Evolutionary conservation across 192 early-diverging fungal genomes (phyloP).

Genomic region (Coemansia sp.): DNA sequence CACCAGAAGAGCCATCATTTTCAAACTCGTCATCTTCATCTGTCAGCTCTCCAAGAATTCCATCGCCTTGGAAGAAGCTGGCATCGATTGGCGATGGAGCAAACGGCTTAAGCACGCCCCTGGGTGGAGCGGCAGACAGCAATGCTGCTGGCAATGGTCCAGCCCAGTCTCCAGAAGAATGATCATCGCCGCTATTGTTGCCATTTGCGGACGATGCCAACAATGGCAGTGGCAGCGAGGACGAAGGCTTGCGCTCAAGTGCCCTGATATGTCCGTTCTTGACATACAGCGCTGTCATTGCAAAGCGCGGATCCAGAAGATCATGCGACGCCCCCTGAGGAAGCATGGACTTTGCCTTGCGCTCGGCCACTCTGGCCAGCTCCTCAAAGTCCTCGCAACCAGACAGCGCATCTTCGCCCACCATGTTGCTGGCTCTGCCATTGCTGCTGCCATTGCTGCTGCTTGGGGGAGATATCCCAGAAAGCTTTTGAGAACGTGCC

Average conservation of each 20-base stretch:
- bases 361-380: constrained; percentile 29
- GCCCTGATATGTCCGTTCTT: constrained; percentile 47
- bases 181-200: not conserved
- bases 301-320: constrained; percentile 35
- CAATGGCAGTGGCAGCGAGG: not conserved
- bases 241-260: constrained; percentile 14
- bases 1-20: not conserved
- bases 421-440: constrained; percentile 6
- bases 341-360: constrained; percentile 38
- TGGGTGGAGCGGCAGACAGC: constrained; percentile 10
- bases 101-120: constrained; percentile 53
- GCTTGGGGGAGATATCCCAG: constrained; percentile 9
- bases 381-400: constrained; percentile 15
- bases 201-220: not conserved
- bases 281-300: constrained; percentile 53
- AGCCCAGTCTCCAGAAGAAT: not conserved
- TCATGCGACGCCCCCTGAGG: constrained; percentile 49
- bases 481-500: constrained; percentile 27
- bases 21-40: constrained; percentile 3
- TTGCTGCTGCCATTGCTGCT: not conserved
- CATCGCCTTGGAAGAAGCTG: constrained; percentile 17
- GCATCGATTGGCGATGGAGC: constrained; percentile 35
- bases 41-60: constrained; percentile 14
- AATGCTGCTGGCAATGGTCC: not conserved
- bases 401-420: constrained; percentile 15